Evolutionary conservation across 345 rosid genomes (phyloP), one percentile per base, ranked within the genome.

Genomic region (Boechera divaricarpa): DNA sequence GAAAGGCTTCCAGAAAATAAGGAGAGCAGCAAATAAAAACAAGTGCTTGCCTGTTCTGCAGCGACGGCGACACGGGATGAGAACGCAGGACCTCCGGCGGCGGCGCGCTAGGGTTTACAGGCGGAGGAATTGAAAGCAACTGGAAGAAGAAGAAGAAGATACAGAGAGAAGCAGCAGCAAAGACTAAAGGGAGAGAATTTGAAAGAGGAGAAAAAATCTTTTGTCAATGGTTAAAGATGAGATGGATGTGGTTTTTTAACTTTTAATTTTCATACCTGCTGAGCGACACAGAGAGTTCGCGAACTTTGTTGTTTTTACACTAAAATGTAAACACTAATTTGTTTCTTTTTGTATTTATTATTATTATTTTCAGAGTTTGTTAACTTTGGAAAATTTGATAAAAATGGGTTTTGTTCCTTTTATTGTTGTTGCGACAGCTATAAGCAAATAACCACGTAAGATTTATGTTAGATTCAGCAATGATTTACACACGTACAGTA

Each of bases 31-130:
- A 32, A 49, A 38, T 9, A 4, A 18, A 41, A 42, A 13, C 10
- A 52, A 35, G 13, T 6, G 57, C 32, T 77, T 77, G 51, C 80
- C 66, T 63, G 57, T 61, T 52, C 49, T 38, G 69, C 47, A 52
- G 65, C 55, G 63, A 59, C 67, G 62, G 68, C 12, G 63, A 57
- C 6, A 21, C 28, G 24, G 33, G 18, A 7, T 12, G 21, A 73
- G 63, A 41, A 52, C n/a, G 73, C 7, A 59, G 55, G 32, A 24
- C 3, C 61, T 62, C 35, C 42, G 59, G 41, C 36, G 75, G 29
- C 5, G 75, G 29, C 3, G 69, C 7, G 57, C 41, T 69, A 69
- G 63, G 75, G 63, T 42, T 70, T 74, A 12, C 18, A 52, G 63
- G 38, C 58, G 63, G 74, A 69, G 70, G 54, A 61, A 76, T 24